Base-by-base conservation (phyloP, 2,329 filamentous ascomycete genomes). In the Arthrobotrys musiformis region DNA sequence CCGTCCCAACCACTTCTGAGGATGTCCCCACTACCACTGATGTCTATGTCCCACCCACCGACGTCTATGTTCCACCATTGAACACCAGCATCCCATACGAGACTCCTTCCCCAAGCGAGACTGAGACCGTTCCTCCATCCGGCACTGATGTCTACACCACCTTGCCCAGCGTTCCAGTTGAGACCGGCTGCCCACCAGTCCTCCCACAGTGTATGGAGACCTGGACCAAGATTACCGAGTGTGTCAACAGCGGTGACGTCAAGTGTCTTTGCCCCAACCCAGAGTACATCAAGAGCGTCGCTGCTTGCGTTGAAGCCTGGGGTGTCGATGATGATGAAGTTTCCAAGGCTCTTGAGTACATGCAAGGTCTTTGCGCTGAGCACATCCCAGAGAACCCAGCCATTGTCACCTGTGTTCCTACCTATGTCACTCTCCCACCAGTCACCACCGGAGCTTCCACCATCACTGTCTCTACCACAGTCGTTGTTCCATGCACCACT, bases 131-230 rank as follows among this genome's bases (percentile, higher is more conserved):
- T 82, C 82, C 42, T 83, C 88, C 66, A 83, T 89, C 88, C 85
- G 87, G 87, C 30, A 86, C 84, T 70, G 82, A 83, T 58, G 72
- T 64, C 30, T 81, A 79, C 30, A 70, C 78, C 70, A 79, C 82
- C 66, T 86, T 63, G 42, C 60, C 70, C 13, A 67, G 58, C 40
- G 54, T 68, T 37, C 66, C 67, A 30, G 46, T 72, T 63, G 74
- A 78, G 46, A 78, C 79, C 9, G 77, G 78, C 72, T 89, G 89
- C 85, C 93, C 93, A 72, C 85, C 86, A 26, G 88, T 94, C 56
- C 90, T 97, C 60, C 94, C 94, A 79, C 89, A 89, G 82, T 98
- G 94, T 87, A 86, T 98, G 85, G 95, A 94, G 88, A 96, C 93
- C 81, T 97, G 93, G 92, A 85, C 97, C 82, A 88, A 89, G 83